Percentiles rank a stretch among this genome's conserved stretches.
These are phyloP conservation scores for Populus hybrid DNA, from an alignment of 441 rosid species.

Conservation along the genomic window DNA sequence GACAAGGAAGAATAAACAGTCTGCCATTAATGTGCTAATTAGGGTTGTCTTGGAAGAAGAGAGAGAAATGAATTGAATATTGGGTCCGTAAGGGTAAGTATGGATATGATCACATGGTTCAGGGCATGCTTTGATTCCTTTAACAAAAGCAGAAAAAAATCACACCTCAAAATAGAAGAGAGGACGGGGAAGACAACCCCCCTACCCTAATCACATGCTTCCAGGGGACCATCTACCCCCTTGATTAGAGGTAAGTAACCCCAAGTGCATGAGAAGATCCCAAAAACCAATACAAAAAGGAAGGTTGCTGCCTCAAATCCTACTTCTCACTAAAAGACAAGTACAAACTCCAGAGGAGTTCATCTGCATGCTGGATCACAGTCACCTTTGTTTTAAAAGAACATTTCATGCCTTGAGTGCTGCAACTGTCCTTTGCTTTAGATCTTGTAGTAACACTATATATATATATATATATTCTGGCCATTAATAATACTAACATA, in stretches of 20 bases:
- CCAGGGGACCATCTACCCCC: slow-evolving; percentile 49
- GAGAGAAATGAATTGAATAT: slow-evolving; percentile 16
- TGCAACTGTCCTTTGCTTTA: slow-evolving; percentile 29
- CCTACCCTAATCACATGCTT: slow-evolving; percentile 49
- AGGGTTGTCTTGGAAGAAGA: background rate
- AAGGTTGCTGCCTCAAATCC: slow-evolving; percentile 8
- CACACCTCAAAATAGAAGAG: slow-evolving; percentile 16
- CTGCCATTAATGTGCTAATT: background rate
- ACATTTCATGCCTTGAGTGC: slow-evolving; percentile 41
- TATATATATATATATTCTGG: background rate
- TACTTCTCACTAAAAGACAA: slow-evolving; percentile 18
- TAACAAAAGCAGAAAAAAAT: slow-evolving; percentile 26
- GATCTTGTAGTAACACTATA: slow-evolving; percentile 34
- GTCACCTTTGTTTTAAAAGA: slow-evolving; percentile 38
- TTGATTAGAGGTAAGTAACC: slow-evolving; percentile 18
- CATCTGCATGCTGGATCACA: slow-evolving; percentile 48
- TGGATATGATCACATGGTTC: slow-evolving; percentile 50
- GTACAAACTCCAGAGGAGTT: slow-evolving; percentile 2
- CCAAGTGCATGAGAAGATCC: slow-evolving; percentile 49
- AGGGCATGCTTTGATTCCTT: slow-evolving; percentile 59
- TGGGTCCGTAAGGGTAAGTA: slow-evolving; percentile 25
- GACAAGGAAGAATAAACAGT: slow-evolving; percentile 5
- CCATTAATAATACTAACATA: background rate
- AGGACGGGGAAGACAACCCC: background rate
- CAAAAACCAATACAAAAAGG: slow-evolving; percentile 36